phyloP scores from a whole-genome alignment of 768 basidiomycete genomes.

The Mycena alexandri region DNA sequence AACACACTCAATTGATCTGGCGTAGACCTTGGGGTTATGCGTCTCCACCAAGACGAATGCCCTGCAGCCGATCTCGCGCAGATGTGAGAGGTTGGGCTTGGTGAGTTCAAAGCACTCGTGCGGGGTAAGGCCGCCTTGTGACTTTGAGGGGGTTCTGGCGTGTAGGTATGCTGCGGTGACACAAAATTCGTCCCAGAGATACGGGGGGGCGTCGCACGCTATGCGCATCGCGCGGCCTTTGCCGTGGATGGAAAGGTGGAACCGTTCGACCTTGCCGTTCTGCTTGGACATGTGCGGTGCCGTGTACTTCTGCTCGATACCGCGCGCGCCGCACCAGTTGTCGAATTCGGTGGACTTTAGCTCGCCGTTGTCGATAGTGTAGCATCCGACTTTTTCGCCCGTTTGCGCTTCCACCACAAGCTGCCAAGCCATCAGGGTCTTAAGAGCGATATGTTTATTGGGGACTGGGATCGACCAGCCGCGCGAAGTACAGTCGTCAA shows the following conservation, averaged over 20 bases:
- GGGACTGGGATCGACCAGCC: slow-evolving; percentile 49
- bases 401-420: too few relatives aligned
- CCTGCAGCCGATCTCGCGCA: neutral
- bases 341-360: neutral
- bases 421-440: too few relatives aligned
- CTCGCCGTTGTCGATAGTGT: slow-evolving; percentile 1
- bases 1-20: neutral
- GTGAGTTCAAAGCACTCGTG: neutral
- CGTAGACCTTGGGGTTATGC: neutral
- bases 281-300: too few relatives aligned
- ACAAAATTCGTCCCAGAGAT: neutral
- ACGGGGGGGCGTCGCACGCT: neutral
- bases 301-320: too few relatives aligned
- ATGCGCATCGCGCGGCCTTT: too few relatives aligned
- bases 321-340: neutral
- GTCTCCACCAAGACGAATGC: neutral
- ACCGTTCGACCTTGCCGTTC: too few relatives aligned
- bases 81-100: neutral
- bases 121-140: neutral
- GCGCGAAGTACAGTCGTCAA: slow-evolving; percentile 44
- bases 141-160: neutral
- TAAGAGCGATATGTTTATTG: neutral
- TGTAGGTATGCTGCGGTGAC: too few relatives aligned
- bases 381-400: neutral
- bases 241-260: too few relatives aligned